Conservation (phyloP, 179 eudicot species). For the Silene coronaria region DNA sequence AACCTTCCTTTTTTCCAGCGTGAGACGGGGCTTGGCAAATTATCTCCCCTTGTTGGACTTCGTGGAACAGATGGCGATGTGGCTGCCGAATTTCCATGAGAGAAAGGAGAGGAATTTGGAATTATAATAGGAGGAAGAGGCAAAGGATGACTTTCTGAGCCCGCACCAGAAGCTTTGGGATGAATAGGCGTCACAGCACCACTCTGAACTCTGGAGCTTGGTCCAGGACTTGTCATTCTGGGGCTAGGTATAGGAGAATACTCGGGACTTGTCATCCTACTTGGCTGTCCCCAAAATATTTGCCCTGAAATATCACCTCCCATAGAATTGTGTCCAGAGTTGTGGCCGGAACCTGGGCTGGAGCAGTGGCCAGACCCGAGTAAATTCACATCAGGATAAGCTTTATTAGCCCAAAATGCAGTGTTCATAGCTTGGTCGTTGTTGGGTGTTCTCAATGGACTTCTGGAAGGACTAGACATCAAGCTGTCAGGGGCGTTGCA, state of each 20-base stretch:
- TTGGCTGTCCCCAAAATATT: conserved; percentile 90
- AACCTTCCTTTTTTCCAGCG: conserved; percentile 91
- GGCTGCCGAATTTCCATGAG: conserved; percentile 84
- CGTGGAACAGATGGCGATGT: conserved; percentile 90
- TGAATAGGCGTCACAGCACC: conserved; percentile 97
- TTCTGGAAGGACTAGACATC: conserved; percentile 90
- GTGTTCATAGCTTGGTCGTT: conserved; percentile 59
- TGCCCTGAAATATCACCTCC: conserved; percentile 87
- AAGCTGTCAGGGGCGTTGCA: conserved; percentile 90
- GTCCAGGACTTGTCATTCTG: conserved; percentile 88
- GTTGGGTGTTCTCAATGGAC: conserved; percentile 69
- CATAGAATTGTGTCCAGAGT: conserved; percentile 92
- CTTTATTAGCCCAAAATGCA: conserved; percentile 59
- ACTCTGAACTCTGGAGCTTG: conserved; percentile 88
- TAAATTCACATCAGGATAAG: conserved; percentile 64
- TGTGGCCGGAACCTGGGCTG: conserved; percentile 95
- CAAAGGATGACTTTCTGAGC: conserved; percentile 65
- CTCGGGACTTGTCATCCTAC: conserved; percentile 83
- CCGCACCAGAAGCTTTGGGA: conserved; percentile 69
- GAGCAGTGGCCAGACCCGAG: conserved; percentile 95
- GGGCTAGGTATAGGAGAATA: conserved; percentile 92
- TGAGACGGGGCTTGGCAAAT: conserved; percentile 70
- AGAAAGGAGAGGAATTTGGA: conserved; percentile 57
- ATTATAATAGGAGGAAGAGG: conserved; percentile 81
- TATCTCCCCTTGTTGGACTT: conserved; percentile 85